Conservation (phyloP, 2,329 filamentous ascomycete genomes). For the Fusarium musae region DNA sequence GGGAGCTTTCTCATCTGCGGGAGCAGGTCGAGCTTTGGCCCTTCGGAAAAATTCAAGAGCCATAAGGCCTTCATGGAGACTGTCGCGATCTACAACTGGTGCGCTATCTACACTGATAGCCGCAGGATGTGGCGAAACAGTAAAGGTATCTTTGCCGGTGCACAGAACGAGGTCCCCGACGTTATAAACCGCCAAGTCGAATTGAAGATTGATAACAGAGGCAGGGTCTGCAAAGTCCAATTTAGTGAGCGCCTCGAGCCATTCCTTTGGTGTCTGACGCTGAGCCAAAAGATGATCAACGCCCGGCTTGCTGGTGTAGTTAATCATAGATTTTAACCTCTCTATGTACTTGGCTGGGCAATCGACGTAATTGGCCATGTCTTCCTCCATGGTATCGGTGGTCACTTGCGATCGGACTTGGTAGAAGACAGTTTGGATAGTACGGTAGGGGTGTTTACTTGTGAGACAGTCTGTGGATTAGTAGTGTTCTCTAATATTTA, state of each 20-base stretch:
- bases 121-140: fast-evolving
- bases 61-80: neutral
- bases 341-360: neutral
- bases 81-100: neutral
- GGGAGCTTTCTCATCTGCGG: neutral
- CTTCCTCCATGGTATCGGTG: neutral
- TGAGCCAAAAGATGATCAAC: no score
- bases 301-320: neutral
- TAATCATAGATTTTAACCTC: neutral
- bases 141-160: neutral
- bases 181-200: fast-evolving
- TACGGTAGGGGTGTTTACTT: fast-evolving
- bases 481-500: neutral
- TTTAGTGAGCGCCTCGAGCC: neutral
- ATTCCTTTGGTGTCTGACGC: neutral
- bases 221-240: neutral
- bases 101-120: fast-evolving
- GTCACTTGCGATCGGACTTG: neutral
- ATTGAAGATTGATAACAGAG: neutral
- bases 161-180: neutral
- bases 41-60: neutral
- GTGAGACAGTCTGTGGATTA: neutral
- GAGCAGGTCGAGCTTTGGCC: neutral
- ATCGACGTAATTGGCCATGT: fast-evolving
- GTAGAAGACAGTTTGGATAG: fast-evolving